Percentiles rank a stretch among this genome's conserved stretches.
Evolutionary conservation across 352 stramenopile genomes (phyloP).

Genomic region (Globisporangium viniferum): DNA sequence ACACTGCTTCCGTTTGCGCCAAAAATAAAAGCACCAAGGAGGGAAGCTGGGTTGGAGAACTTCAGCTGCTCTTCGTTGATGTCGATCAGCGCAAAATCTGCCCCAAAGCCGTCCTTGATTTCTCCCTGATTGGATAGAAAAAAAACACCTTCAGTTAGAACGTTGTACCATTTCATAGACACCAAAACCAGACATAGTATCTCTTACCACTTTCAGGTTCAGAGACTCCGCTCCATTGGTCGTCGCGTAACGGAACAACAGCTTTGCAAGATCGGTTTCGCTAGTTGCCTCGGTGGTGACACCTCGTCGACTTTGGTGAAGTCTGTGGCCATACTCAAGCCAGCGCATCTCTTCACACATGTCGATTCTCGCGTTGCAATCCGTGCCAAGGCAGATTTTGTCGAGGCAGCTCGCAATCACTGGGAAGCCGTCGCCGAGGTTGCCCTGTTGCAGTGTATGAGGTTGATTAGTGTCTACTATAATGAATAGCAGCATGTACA

Average conservation of each 20-base stretch:
- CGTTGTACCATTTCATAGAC: neutral
- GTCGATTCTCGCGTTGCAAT: constrained; percentile 79
- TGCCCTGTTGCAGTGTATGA: constrained; percentile 28
- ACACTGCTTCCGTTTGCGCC: constrained; percentile 66
- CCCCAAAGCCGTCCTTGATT: constrained; percentile 58
- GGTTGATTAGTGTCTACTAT: neutral
- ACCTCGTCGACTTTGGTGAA: constrained; percentile 60
- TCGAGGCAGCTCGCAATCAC: constrained; percentile 63
- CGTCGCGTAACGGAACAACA: constrained; percentile 69
- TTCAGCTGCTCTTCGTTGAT: constrained; percentile 71
- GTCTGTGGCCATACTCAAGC: constrained; percentile 71
- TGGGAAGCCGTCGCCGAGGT: constrained; percentile 67
- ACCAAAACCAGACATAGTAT: neutral
- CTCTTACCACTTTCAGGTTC: constrained; percentile 62
- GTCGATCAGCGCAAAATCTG: constrained; percentile 72
- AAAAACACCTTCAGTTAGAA: neutral
- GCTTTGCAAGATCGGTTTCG: constrained; percentile 56
- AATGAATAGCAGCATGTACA: neutral
- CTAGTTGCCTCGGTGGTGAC: constrained; percentile 53
- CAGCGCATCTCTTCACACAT: constrained; percentile 85
- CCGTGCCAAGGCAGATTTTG: constrained; percentile 65
- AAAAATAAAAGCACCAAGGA: constrained; percentile 72
- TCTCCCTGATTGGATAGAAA: constrained; percentile 35
- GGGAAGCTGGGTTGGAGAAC: constrained; percentile 47
- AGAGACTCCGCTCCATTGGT: constrained; percentile 62